These are phyloP conservation scores for Moricandia arvensis DNA, from an alignment of 345 rosid genomes.

Conservation along the genomic window DNA sequence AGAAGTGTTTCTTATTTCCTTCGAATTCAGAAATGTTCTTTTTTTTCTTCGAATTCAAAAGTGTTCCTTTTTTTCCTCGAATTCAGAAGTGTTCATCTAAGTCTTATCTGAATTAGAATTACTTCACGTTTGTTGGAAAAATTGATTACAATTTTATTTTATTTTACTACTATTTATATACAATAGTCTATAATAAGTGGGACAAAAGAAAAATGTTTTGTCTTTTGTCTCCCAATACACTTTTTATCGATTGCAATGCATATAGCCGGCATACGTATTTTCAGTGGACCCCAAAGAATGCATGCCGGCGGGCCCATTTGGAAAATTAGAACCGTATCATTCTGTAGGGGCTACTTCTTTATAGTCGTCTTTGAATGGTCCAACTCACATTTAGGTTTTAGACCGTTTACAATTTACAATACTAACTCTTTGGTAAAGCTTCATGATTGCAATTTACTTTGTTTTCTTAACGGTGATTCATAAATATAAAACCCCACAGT, in stretches of 20 bases:
- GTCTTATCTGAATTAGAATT: not conserved
- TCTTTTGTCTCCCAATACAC: not conserved
- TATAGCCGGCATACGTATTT: constrained; percentile 31
- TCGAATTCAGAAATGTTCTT: too few species aligned
- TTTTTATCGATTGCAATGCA: constrained; percentile 15
- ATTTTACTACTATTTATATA: not conserved
- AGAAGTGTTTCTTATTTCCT: too few species aligned
- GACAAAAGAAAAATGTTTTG: not conserved
- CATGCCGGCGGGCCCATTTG: constrained; percentile 29
- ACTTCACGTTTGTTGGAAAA: not conserved
- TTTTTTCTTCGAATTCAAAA: too few species aligned
- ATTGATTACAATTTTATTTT: not conserved
- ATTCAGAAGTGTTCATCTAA: too few species aligned
- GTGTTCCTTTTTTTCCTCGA: too few species aligned
- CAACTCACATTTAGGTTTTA: not conserved
- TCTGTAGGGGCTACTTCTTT: constrained; percentile 1
- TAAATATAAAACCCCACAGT: not conserved
- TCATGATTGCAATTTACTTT: not conserved
- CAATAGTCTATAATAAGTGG: not conserved
- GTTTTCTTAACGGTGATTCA: not conserved
- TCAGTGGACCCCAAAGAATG: constrained; percentile 27
- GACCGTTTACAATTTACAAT: not conserved
- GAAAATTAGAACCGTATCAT: constrained; percentile 20
- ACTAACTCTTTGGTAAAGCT: not conserved
- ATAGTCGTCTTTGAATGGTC: constrained; percentile 11